Conservation (phyloP, 2,329 filamentous ascomycete genomes). For the Fusarium sp. region DNA sequence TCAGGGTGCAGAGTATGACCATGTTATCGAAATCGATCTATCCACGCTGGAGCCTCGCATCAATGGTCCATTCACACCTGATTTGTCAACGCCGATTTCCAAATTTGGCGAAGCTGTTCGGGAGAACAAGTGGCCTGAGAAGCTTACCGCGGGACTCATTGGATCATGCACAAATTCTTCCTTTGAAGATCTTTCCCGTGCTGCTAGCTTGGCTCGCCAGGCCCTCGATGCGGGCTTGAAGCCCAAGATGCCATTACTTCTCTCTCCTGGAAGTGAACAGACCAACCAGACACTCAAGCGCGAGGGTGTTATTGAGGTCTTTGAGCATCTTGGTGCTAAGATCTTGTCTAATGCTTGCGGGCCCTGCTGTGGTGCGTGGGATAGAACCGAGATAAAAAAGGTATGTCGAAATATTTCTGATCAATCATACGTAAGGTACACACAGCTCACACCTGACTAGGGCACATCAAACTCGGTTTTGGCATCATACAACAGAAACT, state of each 20-base stretch:
- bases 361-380: conserved; percentile 63
- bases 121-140: conserved; percentile 91
- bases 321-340: background rate
- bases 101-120: conserved; percentile 95
- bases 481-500: conserved; percentile 98
- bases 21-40: conserved; percentile 96
- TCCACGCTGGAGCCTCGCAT: conserved; percentile 95
- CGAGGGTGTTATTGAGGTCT: background rate
- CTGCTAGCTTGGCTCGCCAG: conserved; percentile 1
- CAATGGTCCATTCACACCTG: conserved; percentile 98
- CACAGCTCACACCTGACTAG: background rate
- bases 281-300: conserved; percentile 9
- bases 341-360: conserved; percentile 89
- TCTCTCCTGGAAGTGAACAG: conserved; percentile 11
- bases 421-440: no score
- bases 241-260: conserved; percentile 3
- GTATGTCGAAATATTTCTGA: background rate
- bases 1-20: conserved; percentile 87
- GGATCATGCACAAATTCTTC: conserved; percentile 16
- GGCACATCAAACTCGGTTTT: conserved; percentile 1
- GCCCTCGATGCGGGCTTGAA: conserved; percentile 6
- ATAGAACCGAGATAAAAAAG: conserved; percentile 7
- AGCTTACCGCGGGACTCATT: conserved; percentile 80
- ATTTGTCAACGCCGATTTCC: conserved; percentile 96
- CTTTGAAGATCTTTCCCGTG: conserved; percentile 1